Percentiles rank a stretch among this genome's conserved stretches.
Conservation (phyloP, 2,329 filamentous ascomycete genomes). For the Colletotrichum agaves region DNA sequence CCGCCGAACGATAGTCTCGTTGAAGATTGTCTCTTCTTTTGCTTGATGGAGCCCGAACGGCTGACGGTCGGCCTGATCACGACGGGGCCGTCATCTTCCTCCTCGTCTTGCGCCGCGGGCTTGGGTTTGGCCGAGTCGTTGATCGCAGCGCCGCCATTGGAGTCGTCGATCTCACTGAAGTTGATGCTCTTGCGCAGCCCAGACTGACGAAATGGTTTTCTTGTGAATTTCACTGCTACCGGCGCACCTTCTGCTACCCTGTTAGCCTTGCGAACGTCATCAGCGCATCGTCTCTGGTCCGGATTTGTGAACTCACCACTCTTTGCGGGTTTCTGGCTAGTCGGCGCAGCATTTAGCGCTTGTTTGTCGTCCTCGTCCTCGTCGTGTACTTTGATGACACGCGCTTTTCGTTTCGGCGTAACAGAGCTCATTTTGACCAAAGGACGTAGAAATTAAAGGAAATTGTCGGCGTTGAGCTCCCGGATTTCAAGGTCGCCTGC, state of each 20-base stretch:
- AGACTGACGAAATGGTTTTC: conserved; percentile 68
- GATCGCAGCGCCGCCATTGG: conserved; percentile 27
- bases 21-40: conserved; percentile 74
- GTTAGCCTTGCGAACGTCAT: conserved; percentile 40
- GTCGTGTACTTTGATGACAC: conserved; percentile 78
- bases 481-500: not conserved
- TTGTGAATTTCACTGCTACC: conserved; percentile 42
- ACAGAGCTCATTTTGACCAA: conserved; percentile 62
- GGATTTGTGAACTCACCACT: conserved; percentile 50
- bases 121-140: conserved; percentile 24
- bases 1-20: conserved; percentile 80
- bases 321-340: conserved; percentile 43
- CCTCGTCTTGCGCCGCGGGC: conserved; percentile 48
- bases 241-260: conserved; percentile 20
- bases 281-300: conserved; percentile 40
- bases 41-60: conserved; percentile 61
- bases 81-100: conserved; percentile 58
- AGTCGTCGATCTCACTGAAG: conserved; percentile 49
- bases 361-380: conserved; percentile 68
- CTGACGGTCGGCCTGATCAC: conserved; percentile 61
- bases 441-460: not conserved
- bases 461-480: not conserved
- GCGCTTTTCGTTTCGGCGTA: conserved; percentile 73
- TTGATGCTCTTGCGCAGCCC: conserved; percentile 67
- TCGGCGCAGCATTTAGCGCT: conserved; percentile 33